These are phyloP conservation scores for Heritiera fomes DNA, from an alignment of 345 rosid species.

Conservation along the genomic window DNA sequence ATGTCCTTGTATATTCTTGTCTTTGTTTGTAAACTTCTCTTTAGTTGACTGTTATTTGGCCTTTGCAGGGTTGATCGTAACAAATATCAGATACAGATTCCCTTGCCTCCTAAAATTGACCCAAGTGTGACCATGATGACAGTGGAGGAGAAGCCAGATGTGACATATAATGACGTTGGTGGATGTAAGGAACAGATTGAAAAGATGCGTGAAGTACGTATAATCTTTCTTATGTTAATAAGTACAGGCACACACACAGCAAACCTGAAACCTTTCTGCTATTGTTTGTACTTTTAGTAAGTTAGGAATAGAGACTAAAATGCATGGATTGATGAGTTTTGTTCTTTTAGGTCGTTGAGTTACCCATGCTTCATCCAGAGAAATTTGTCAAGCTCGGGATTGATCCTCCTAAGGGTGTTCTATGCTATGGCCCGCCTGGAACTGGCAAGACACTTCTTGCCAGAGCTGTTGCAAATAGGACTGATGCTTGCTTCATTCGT, in stretches of 20 bases:
- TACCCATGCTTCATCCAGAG: constrained; percentile 99
- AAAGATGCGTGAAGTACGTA: constrained; percentile 85
- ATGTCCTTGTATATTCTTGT: neutral
- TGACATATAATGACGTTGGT: constrained; percentile 95
- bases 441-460: constrained; percentile 95
- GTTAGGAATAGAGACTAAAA: neutral
- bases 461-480: constrained; percentile 98
- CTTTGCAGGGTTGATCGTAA: constrained; percentile 65
- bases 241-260: neutral
- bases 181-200: constrained; percentile 99
- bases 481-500: constrained; percentile 98
- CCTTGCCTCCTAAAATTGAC: constrained; percentile 97
- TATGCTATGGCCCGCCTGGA: constrained; percentile 98
- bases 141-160: constrained; percentile 98
- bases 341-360: constrained; percentile 80
- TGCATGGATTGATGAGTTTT: neutral
- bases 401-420: constrained; percentile 99
- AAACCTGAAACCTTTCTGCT: neutral
- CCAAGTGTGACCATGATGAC: constrained; percentile 99
- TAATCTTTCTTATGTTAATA: neutral
- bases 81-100: constrained; percentile 90
- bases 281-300: neutral
- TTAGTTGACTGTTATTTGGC: constrained; percentile 16
- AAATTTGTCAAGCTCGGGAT: constrained; percentile 98
- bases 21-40: neutral